phyloP scores from a whole-genome alignment of 2,329 filamentous ascomycete genomes.

The Pseudogymnoascus sp. region DNA sequence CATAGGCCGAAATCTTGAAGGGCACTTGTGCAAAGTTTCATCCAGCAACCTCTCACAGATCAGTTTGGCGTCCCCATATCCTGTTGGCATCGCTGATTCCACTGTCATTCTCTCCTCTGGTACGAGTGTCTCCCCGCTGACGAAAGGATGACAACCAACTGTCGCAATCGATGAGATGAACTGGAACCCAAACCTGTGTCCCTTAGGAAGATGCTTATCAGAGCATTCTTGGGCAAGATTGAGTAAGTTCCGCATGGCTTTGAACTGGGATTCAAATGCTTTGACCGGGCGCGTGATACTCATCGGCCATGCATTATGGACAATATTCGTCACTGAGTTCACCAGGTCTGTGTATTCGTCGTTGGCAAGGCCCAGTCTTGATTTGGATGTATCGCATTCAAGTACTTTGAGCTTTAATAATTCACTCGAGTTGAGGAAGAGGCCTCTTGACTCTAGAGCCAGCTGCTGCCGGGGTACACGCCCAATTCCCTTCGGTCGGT shows the following conservation, averaged over 20 bases:
- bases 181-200: conserved; percentile 23
- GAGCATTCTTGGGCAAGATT: conserved; percentile 15
- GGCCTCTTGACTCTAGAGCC: too few species aligned
- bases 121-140: too few species aligned
- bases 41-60: conserved; percentile 44
- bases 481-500: conserved; percentile 27
- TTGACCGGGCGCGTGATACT: too few species aligned
- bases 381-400: too few species aligned
- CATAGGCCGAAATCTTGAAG: conserved; percentile 36
- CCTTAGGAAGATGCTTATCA: too few species aligned
- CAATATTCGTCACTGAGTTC: too few species aligned
- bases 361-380: too few species aligned
- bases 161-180: conserved; percentile 38
- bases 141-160: conserved; percentile 2
- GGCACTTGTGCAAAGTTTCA: conserved; percentile 38
- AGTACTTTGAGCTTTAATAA: too few species aligned
- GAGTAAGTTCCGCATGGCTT: conserved; percentile 34
- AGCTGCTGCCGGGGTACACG: too few species aligned
- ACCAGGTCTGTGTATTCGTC: too few species aligned
- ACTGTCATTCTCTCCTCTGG: conserved; percentile 37
- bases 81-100: conserved; percentile 36
- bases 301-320: too few species aligned
- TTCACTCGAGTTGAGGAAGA: too few species aligned
- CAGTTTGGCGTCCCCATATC: conserved; percentile 47
- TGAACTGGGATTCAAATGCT: conserved; percentile 30